Conservation (phyloP, 176 grass and related monocot genomes). For the Musa schizocarpa region DNA sequence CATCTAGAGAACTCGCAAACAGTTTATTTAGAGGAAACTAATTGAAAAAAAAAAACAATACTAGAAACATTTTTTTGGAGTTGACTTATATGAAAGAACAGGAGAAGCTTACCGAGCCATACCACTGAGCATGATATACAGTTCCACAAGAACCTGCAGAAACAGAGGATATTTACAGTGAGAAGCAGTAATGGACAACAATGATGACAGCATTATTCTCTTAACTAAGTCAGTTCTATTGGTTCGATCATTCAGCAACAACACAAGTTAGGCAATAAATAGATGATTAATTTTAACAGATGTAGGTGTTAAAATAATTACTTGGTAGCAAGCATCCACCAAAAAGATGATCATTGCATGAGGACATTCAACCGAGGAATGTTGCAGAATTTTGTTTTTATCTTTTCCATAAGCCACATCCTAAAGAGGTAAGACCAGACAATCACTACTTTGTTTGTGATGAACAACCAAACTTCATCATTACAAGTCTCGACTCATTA, state of each 20-base stretch:
- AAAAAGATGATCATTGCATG: neutral
- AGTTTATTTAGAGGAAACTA: neutral
- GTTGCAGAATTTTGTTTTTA: neutral
- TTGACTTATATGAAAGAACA: neutral
- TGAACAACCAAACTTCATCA: neutral
- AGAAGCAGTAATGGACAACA: neutral
- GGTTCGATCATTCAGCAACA: too few species aligned
- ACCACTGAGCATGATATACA: slow-evolving; percentile 95
- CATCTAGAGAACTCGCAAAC: neutral
- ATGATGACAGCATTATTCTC: neutral
- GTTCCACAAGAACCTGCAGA: slow-evolving; percentile 92
- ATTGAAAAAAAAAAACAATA: neutral
- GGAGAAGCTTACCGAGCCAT: slow-evolving; percentile 75
- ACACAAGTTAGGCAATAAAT: too few species aligned
- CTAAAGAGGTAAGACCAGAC: too few species aligned
- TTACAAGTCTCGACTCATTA: neutral
- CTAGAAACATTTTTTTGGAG: neutral
- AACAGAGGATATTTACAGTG: slow-evolving; percentile 11
- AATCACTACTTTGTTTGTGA: too few species aligned
- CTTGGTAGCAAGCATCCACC: neutral
- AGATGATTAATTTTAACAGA: neutral
- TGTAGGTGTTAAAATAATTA: neutral
- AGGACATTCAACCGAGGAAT: neutral
- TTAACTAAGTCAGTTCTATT: neutral
- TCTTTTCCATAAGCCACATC: too few species aligned